Evolutionary conservation across 495 filamentous ascomycete species (phyloP), one percentile per base, ranked within the genome.

Genomic region (Neurospora sp.): DNA sequence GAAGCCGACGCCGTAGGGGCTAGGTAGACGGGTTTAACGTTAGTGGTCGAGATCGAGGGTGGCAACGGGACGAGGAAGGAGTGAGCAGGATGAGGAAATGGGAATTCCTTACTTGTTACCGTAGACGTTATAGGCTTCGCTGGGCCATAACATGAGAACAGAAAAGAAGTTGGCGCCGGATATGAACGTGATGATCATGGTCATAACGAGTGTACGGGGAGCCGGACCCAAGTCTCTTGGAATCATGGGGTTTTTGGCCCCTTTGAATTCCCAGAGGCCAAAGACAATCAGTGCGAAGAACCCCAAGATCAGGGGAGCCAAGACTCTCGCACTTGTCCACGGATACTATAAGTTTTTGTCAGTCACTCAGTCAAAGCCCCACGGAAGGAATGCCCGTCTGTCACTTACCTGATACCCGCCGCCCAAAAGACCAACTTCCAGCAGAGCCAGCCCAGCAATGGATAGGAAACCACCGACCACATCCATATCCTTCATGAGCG

Each of bases 131-230:
- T 90, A 92, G 1, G 90, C 88, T 80, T 93, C 87, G 0, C 89
- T 91, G 0, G 91, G 91, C 91, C 91, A 93, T 76, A 93, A 90
- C 80, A 93, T 87, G 37, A 93, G 78, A 4, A 92, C 88, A 16
- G 90, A 90, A 82, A 93, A 92, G 86, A 93, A 93, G 78, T 93
- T 93, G 72, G 90, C 89, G 11, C 91, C 91, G 10, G 87, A 90
- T 66, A 93, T 91, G 80, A 91, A 91, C 12, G 91, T 92, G 79
- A 93, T 92, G 71, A 93, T 77, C 4, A 93, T 82, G 0, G 90
- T 93, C 6, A 93, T 80, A 23, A 83, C 80, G 5, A 93, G 82
- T 6, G 88, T 91, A 4, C 90, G 86, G 71, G 90, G 89, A 23
- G 88, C 88, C 75, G 90, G 86, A 78, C 89, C 88, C 62, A 93